phyloP scores from a whole-genome alignment of 2,329 filamentous ascomycete genomes.

The Penicillium hesseltinei region DNA sequence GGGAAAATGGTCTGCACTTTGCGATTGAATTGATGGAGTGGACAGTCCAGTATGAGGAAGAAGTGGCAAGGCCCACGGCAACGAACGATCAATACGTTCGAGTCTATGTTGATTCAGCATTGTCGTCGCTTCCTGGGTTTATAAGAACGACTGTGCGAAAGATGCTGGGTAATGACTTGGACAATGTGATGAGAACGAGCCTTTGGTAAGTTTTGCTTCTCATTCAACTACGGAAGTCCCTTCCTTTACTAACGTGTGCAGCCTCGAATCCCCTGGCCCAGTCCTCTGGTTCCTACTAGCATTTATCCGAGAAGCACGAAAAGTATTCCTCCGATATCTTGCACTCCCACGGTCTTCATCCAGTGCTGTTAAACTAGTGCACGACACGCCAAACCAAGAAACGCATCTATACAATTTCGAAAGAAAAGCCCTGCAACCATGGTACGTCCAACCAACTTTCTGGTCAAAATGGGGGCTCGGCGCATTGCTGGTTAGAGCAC shows the following conservation, averaged over 20 bases:
- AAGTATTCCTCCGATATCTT: constrained; percentile 5
- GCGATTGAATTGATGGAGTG: constrained; percentile 9
- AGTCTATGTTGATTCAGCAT: constrained; percentile 16
- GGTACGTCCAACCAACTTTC: constrained; percentile 27
- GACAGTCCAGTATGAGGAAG: constrained; percentile 13
- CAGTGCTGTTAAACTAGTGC: not conserved
- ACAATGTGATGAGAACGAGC: constrained; percentile 19
- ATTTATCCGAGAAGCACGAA: not conserved
- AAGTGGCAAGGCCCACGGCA: constrained; percentile 12
- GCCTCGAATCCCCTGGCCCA: constrained; percentile 6
- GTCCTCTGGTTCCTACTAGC: not conserved
- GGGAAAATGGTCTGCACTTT: constrained; percentile 10
- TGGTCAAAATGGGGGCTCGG: constrained; percentile 19
- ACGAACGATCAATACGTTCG: constrained; percentile 19
- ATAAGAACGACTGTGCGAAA: constrained; percentile 10
- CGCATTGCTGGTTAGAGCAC: constrained; percentile 17
- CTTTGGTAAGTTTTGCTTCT: constrained; percentile 13
- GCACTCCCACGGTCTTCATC: constrained; percentile 5
- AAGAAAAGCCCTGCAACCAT: constrained; percentile 23
- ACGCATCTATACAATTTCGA: constrained; percentile 14
- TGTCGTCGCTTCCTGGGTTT: constrained; percentile 11
- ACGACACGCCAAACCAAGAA: constrained; percentile 8
- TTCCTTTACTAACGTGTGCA: not conserved
- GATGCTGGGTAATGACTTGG: constrained; percentile 15
- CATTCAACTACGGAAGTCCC: not conserved